Conservation (phyloP, 345 rosid species). For the Corchorus olitorius region DNA sequence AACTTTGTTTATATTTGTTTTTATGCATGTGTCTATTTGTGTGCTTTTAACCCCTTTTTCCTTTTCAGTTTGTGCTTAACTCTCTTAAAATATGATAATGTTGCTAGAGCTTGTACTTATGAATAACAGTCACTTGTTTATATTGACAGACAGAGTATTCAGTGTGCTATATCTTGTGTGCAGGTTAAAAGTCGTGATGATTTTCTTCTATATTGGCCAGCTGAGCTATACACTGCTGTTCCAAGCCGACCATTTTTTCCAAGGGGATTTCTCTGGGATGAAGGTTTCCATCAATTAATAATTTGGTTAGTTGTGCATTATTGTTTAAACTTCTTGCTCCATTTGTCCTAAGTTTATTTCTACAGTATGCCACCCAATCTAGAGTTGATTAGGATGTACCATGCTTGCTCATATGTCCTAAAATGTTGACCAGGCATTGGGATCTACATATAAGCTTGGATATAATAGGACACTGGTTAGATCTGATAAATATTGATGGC, state of each 20-base stretch:
- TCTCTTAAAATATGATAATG: neutral
- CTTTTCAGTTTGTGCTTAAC: neutral
- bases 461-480: constrained; percentile 94
- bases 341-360: neutral
- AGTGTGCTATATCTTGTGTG: constrained; percentile 40
- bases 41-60: neutral
- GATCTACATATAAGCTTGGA: constrained; percentile 80
- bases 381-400: constrained; percentile 18
- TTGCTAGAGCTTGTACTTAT: constrained; percentile 2
- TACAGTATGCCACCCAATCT: constrained; percentile 14
- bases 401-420: constrained; percentile 14
- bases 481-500: constrained; percentile 87
- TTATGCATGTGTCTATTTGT: neutral
- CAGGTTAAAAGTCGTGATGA: constrained; percentile 52
- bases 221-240: constrained; percentile 92
- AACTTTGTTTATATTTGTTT: neutral
- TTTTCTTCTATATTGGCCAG: constrained; percentile 84
- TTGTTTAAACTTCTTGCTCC: constrained; percentile 14
- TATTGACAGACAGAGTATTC: constrained; percentile 33
- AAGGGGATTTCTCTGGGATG: constrained; percentile 97
- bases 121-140: constrained; percentile 18
- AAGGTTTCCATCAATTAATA: constrained; percentile 93
- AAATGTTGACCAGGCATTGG: constrained; percentile 76
- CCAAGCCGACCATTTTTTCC: constrained; percentile 93
- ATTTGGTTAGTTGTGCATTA: constrained; percentile 61